Evolutionary conservation across 257 asterid genomes (phyloP), one percentile per base, ranked within the genome.

Genomic region (Ajuga chamaepitys): DNA sequence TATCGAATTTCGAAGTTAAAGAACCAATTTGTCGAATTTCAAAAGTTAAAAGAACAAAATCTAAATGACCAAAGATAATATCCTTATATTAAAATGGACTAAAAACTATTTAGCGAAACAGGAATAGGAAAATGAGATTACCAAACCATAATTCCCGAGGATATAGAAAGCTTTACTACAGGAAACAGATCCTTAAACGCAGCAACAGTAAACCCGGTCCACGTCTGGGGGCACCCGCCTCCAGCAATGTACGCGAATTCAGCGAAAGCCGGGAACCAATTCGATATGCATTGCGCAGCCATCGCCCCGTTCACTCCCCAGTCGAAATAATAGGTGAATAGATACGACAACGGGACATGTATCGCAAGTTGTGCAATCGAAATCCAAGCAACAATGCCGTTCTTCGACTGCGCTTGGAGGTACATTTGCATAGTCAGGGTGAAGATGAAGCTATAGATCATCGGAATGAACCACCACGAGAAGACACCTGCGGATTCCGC

Each of bases 391-490:
- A 87, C 68, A 10, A 84, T 58, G 61, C 70, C 41, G 40, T 87
- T 87, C 78, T 87, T 87, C 12, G 78, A 88, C 77, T 87, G 95
- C 2, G 95, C 92, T 81, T 85, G 95, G 3, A 87, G 85, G 38
- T 28, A 87, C 95, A 87, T 87, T 46, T 85, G 95, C 72, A 79
- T 81, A 2, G 95, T 87, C 74, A 85, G 57, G 26, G 83, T 74
- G 18, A 85, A 87, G 4, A 87, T 83, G 0, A 80, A 82, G 48
- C 65, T 81, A 79, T 85, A 87, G 32, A 81, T 14, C 37, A 79
- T 70, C 3, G 95, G 95, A 42, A 87, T 84, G 58, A 87, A 85
- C 89, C 89, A 85, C 64, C 66, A 75, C 17, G 95, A 85, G 55
- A 79, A 44, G 66, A 71, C 66, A 9, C 95, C 92, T 0, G 89